Evolutionary conservation across 225 moss, liverwort and hornwort genomes (phyloP), one percentile per base, ranked within the genome.

Genomic region (Polytrichum commune): DNA sequence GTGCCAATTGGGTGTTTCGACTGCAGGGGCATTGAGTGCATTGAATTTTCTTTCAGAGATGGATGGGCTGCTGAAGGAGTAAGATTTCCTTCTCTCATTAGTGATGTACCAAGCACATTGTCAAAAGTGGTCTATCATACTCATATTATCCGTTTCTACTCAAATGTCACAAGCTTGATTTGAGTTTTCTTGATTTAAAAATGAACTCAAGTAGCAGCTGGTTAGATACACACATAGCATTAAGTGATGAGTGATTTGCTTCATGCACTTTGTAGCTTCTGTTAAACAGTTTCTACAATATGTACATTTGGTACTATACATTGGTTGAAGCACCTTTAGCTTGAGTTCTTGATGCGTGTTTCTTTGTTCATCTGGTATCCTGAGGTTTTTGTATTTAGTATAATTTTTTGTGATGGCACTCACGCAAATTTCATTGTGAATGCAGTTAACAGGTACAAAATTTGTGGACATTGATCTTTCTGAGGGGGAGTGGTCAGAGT

Each of bases 401-500:
- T 4, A 46, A 13, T 13, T 13, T 46, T 46, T 38, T 46, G 46
- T 46, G 46, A 46, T 46, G 13, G 46, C 13, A 4, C 46, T 46
- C 46, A 46, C 10, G 1, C 13, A 46, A 46, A 46, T 58, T 58
- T 6, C 22, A 20, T 58, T 0, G 7, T 20, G 6, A 66, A 54
- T 85, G 86, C 94, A 98, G 97, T 66, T 95, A 64, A 83, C 91
- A 53, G 98, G 98, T 70, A 87, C 91, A 13, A 88, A 91, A 35
- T 95, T 94, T 79, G 84, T 84, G 68, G 90, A 98, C 63, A 91
- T 98, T 68, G 95, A 98, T 79, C 90, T 98, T 57, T 79, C 93
- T 64, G 98, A 98, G 62, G 94, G 92, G 54, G 98, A 98, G 83
- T 93, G 95, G 95, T 89, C 95, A 29, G 98, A 98, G 60, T 98